These are phyloP conservation scores for Ziziphus jujuba DNA, from an alignment of 306 rosid species.

Conservation along the genomic window DNA sequence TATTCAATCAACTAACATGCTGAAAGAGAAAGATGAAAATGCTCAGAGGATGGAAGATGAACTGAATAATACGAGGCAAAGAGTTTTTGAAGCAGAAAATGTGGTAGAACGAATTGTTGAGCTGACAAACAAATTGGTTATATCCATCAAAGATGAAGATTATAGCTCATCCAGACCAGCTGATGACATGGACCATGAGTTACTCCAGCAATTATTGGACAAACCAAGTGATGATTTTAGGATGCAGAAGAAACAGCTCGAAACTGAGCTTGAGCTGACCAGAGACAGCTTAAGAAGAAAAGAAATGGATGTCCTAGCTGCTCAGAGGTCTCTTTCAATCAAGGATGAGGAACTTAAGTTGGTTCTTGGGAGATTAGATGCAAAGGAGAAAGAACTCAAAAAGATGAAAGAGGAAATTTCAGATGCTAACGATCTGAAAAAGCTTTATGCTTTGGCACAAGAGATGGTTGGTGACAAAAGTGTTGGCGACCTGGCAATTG, in stretches of 20 bases:
- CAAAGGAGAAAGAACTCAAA: constrained; percentile 59
- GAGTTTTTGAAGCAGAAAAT: constrained; percentile 65
- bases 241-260: constrained; percentile 56
- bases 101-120: constrained; percentile 62
- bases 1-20: constrained; percentile 61
- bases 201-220: constrained; percentile 35
- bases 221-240: constrained; percentile 42
- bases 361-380: constrained; percentile 56
- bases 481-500: constrained; percentile 62
- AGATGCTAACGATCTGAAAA: constrained; percentile 58
- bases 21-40: constrained; percentile 79
- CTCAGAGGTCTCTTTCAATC: constrained; percentile 57
- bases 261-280: constrained; percentile 64
- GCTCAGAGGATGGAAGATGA: constrained; percentile 52
- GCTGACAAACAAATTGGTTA: constrained; percentile 68
- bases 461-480: constrained; percentile 53
- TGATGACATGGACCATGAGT: constrained; percentile 35
- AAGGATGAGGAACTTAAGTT: constrained; percentile 80
- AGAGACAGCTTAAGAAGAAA: constrained; percentile 58
- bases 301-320: constrained; percentile 77
- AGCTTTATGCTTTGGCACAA: constrained; percentile 58
- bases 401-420: constrained; percentile 45
- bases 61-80: constrained; percentile 52
- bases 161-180: constrained; percentile 7
- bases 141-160: constrained; percentile 57